These are phyloP conservation scores for Rubia yunnanensis DNA, from an alignment of 257 asterid species.

Conservation along the genomic window DNA sequence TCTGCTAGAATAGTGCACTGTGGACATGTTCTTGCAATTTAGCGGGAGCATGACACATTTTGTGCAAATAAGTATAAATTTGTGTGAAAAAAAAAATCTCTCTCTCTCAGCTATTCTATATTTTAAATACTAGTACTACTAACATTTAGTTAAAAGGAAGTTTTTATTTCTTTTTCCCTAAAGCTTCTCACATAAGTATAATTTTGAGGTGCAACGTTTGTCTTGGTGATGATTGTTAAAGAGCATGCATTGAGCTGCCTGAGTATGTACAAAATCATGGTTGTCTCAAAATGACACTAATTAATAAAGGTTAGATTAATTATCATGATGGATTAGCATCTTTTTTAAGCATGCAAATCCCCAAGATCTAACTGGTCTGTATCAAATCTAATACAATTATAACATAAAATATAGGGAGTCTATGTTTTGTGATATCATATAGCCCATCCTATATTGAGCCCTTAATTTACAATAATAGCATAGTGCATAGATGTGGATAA, in stretches of 20 bases:
- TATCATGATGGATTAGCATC: slow-evolving; percentile 2
- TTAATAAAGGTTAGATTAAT: neutral
- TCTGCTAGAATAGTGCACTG: no score
- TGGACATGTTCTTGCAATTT: no score
- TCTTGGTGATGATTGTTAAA: neutral
- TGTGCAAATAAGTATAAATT: no score
- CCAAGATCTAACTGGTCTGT: neutral
- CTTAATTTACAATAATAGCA: neutral
- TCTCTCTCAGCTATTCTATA: no score
- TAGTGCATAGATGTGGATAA: neutral
- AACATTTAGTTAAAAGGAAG: neutral
- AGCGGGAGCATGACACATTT: no score
- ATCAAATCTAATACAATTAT: slow-evolving; percentile 2
- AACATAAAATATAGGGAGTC: neutral
- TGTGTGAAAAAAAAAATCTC: no score
- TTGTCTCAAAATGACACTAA: neutral
- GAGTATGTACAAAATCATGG: neutral
- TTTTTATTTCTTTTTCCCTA: neutral
- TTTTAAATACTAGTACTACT: no score
- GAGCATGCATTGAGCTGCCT: neutral
- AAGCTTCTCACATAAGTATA: neutral
- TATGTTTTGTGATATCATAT: neutral
- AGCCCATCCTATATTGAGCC: neutral
- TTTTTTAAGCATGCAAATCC: neutral
- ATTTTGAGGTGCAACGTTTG: neutral